Evolutionary conservation across 306 rosid species (phyloP).

Genomic region (Datisca glomerata): DNA sequence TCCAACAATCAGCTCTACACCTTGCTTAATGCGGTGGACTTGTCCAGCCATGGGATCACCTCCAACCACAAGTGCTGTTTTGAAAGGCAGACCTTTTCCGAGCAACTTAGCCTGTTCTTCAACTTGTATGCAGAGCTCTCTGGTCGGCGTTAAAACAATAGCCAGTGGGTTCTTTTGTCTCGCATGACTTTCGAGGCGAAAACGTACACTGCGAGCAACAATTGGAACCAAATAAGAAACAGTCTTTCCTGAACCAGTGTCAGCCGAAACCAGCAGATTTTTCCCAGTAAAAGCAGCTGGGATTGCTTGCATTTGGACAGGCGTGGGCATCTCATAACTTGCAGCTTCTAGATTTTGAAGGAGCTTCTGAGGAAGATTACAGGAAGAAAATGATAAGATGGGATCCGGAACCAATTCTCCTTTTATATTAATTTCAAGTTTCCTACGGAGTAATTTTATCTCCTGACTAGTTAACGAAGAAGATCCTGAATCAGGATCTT

Average conservation of each 20-base stretch:
- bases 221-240: slow-evolving; percentile 68
- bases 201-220: slow-evolving; percentile 34
- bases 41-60: slow-evolving; percentile 83
- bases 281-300: slow-evolving; percentile 61
- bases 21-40: slow-evolving; percentile 63
- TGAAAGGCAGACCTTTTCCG: slow-evolving; percentile 68
- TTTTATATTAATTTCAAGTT: slow-evolving; percentile 50
- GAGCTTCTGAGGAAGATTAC: slow-evolving; percentile 53
- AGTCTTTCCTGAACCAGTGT: slow-evolving; percentile 78
- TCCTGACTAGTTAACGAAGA: slow-evolving; percentile 22
- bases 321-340: slow-evolving; percentile 70
- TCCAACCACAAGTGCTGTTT: slow-evolving; percentile 88
- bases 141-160: slow-evolving; percentile 65
- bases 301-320: slow-evolving; percentile 91
- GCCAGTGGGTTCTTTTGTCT: slow-evolving; percentile 48
- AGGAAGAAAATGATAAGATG: slow-evolving; percentile 41
- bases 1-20: slow-evolving; percentile 72
- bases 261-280: slow-evolving; percentile 66
- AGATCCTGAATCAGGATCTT: slow-evolving; percentile 25
- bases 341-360: slow-evolving; percentile 62
- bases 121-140: slow-evolving; percentile 74
- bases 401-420: slow-evolving; percentile 45
- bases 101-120: slow-evolving; percentile 74
- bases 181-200: slow-evolving; percentile 19
- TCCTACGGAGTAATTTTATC: slow-evolving; percentile 39